Conservation (phyloP, 192 early-diverging fungal species). For the Entomortierella chlamydospora region DNA sequence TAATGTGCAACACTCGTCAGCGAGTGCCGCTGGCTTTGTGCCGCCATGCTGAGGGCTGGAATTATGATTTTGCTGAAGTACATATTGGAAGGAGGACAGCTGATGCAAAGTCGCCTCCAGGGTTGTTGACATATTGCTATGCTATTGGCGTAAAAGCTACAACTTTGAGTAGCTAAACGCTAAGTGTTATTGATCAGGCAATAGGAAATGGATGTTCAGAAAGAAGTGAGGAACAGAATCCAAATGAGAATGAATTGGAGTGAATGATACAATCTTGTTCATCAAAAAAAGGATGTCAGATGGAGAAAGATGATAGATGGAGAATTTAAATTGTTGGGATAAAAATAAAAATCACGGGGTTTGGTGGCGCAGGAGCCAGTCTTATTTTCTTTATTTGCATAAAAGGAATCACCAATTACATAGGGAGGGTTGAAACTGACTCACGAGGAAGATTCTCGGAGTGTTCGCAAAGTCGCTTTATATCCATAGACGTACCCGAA, state of each 20-base stretch:
- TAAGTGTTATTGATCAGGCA: too few relatives aligned
- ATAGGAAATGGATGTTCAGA: too few relatives aligned
- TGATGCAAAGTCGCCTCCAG: constrained; percentile 21
- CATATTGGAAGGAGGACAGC: constrained; percentile 34
- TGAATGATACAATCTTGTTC: too few relatives aligned
- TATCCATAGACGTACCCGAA: too few relatives aligned
- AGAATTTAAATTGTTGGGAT: background rate
- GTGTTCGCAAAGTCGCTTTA: too few relatives aligned
- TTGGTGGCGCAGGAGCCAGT: background rate
- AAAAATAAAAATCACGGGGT: background rate
- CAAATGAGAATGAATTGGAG: too few relatives aligned
- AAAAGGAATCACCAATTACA: background rate
- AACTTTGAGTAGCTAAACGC: too few relatives aligned
- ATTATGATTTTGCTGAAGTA: constrained; percentile 11
- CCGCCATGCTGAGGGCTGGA: background rate
- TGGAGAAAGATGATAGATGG: background rate
- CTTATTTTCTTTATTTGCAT: background rate
- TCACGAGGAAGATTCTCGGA: too few relatives aligned
- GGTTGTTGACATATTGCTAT: constrained; percentile 20
- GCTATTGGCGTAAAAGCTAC: too few relatives aligned
- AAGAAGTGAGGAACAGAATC: too few relatives aligned
- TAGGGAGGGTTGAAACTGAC: too few relatives aligned
- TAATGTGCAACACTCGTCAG: constrained; percentile 41
- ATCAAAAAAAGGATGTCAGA: too few relatives aligned
- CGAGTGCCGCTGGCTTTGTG: background rate